A percentile compares a stretch with the other conserved stretches of the same genome.
Conservation (phyloP, 129 eudicot genomes). For the Escallonia rubra region DNA sequence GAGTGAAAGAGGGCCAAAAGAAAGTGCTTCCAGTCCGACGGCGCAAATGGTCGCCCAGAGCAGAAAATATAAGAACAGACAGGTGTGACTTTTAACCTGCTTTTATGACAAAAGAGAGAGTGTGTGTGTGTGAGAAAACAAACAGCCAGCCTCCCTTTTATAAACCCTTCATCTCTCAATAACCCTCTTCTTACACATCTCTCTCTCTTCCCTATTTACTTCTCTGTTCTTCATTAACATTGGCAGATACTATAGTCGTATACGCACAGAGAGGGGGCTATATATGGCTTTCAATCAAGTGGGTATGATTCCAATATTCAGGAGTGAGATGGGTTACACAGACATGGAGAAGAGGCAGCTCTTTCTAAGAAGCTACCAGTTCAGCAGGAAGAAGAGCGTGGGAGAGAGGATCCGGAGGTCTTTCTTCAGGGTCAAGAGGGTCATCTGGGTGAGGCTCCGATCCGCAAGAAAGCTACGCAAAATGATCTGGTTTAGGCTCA, state of each 20-base stretch:
- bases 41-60: too few species aligned
- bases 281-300: slow-evolving; percentile 19
- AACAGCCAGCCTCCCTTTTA: background rate
- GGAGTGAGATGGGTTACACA: slow-evolving; percentile 37
- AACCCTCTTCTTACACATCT: background rate
- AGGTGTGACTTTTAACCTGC: too few species aligned
- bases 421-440: slow-evolving; percentile 57
- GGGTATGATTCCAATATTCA: slow-evolving; percentile 12
- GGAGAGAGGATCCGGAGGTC: slow-evolving; percentile 51
- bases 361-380: slow-evolving; percentile 79
- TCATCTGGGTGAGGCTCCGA: slow-evolving; percentile 48
- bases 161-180: background rate
- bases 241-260: too few species aligned
- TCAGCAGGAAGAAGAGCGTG: slow-evolving; percentile 60
- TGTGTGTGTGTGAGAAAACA: background rate
- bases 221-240: slow-evolving; percentile 6
- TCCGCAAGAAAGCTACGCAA: slow-evolving; percentile 49
- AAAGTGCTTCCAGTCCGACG: too few species aligned
- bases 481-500: slow-evolving; percentile 55
- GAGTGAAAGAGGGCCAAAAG: too few species aligned
- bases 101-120: too few species aligned
- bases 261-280: background rate
- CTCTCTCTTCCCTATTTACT: slow-evolving; percentile 4
- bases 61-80: too few species aligned
- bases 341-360: slow-evolving; percentile 74